These are phyloP conservation scores for Fusarium devonianum DNA, from an alignment of 2,329 filamentous ascomycete species.

Conservation along the genomic window DNA sequence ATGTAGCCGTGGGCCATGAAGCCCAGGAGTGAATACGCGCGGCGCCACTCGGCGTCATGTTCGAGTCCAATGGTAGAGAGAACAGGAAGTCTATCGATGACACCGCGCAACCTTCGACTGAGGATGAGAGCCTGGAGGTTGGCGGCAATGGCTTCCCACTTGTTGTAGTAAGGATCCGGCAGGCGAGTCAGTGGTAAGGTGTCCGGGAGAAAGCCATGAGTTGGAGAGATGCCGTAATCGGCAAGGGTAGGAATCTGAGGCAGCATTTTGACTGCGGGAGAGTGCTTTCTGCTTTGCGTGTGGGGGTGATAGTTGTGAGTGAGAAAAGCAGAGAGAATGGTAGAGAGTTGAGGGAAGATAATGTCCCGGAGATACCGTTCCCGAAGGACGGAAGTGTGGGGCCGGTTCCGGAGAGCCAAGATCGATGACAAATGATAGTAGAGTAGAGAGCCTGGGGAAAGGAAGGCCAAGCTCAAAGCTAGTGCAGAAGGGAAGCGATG, in stretches of 20 bases:
- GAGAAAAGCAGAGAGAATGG: conserved; percentile 7
- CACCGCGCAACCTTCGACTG: conserved; percentile 79
- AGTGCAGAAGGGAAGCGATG: conserved; percentile 12
- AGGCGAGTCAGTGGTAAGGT: conserved; percentile 80
- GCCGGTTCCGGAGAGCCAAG: conserved; percentile 27
- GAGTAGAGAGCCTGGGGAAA: conserved; percentile 12
- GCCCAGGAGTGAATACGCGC: conserved; percentile 87
- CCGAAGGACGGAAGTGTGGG: conserved; percentile 34
- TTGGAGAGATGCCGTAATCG: conserved; percentile 81
- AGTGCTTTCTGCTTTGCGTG: background rate
- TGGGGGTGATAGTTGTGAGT: background rate
- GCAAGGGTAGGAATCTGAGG: conserved; percentile 68
- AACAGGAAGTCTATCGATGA: conserved; percentile 82
- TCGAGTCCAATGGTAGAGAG: conserved; percentile 83
- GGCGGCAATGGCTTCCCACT: conserved; percentile 87
- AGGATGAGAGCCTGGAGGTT: conserved; percentile 89
- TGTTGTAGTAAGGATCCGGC: conserved; percentile 89
- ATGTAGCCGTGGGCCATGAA: conserved; percentile 97
- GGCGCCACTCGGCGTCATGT: conserved; percentile 88
- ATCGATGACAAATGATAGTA: background rate
- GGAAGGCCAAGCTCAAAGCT: conserved; percentile 12
- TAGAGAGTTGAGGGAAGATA: conserved; percentile 11
- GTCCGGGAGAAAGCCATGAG: conserved; percentile 87
- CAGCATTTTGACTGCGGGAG: conserved; percentile 51
- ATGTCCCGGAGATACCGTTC: conserved; percentile 25